Percentiles rank a stretch among this genome's conserved stretches.
Evolutionary conservation across 306 rosid species (phyloP).

Genomic region (Prosopis cineraria): DNA sequence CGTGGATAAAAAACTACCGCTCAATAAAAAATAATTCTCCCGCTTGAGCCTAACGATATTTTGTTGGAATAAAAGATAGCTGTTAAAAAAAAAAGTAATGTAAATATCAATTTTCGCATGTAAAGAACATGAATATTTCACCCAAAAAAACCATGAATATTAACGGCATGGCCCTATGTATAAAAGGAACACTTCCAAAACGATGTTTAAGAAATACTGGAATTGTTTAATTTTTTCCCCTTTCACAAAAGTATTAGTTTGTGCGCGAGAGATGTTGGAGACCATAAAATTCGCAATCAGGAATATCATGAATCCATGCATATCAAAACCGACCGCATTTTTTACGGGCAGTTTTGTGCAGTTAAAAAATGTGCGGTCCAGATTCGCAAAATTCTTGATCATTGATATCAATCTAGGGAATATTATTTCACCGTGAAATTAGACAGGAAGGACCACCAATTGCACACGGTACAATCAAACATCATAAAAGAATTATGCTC

Average conservation of each 20-base stretch:
- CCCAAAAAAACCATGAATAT: neutral
- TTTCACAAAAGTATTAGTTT: neutral
- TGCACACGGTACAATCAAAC: conserved; percentile 53
- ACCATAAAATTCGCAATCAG: neutral
- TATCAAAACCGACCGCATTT: neutral
- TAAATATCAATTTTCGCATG: too few relatives aligned
- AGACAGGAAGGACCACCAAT: conserved; percentile 34
- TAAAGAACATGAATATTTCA: neutral
- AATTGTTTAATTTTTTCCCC: neutral
- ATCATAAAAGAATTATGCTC: conserved; percentile 41
- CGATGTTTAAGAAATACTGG: too few relatives aligned
- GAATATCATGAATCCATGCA: neutral
- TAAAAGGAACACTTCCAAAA: neutral
- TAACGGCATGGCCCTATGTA: neutral
- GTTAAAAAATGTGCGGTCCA: neutral
- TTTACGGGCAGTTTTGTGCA: conserved; percentile 1
- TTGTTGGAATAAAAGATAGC: too few relatives aligned
- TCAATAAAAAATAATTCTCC: too few relatives aligned
- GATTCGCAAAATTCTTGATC: conserved; percentile 29
- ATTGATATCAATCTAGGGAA: conserved; percentile 28
- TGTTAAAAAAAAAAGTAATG: too few relatives aligned
- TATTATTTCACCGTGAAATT: conserved; percentile 42
- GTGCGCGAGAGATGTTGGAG: neutral
- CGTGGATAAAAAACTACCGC: too few relatives aligned
- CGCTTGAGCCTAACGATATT: too few relatives aligned